Base-by-base conservation (phyloP, 2,329 filamentous ascomycete species). In the Stromatinia cepivora region DNA sequence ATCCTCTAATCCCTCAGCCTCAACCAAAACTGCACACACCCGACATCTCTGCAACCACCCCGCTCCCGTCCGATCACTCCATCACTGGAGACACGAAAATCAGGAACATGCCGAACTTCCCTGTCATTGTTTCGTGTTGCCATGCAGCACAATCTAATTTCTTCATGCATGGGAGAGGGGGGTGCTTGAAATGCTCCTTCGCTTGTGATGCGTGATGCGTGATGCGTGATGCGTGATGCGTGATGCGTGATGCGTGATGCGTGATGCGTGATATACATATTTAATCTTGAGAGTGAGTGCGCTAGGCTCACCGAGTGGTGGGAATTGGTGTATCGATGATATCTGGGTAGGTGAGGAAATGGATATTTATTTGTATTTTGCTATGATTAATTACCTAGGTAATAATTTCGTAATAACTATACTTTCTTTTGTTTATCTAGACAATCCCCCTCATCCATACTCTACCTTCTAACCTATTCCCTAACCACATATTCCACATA, bases 71-170 rank as follows among this genome's bases (percentile, higher is more conserved):
- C 52, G 63, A 66, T 66, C 61, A 42, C 46, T 63, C 59, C 22
- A 36, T 39, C 65, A 46, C 39, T 67, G 13, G 31, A 28, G 25
- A 58, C 65, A 59, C 56, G n/a, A 56, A 25, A 22, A 39, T 61
- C 46, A 61, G 66, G 66, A 67, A 63, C 57, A 42, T 68, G n/a
- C 66, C 66, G 66, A 68, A 54, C 46, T 63, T 34, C 66, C 66
- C 48, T 68, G 57, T 52, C 59, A 7, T 31, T 25, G 28, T 25
- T 25, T 42, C 11, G 66, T 68, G 45, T 42, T 6, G 22, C 56
- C n/a, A 36, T 62, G 31, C n/a, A 62, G 28, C 34, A 22, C 22
- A 6, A 62, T 62, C 20, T 62, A 62, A 48, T 62, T 50, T 62
- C 11, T 50, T 62, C 59, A 25, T 63, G 59, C 31, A 50, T 63